phyloP scores from a whole-genome alignment of 106 monocot species.

The Dendrobium nobile region DNA sequence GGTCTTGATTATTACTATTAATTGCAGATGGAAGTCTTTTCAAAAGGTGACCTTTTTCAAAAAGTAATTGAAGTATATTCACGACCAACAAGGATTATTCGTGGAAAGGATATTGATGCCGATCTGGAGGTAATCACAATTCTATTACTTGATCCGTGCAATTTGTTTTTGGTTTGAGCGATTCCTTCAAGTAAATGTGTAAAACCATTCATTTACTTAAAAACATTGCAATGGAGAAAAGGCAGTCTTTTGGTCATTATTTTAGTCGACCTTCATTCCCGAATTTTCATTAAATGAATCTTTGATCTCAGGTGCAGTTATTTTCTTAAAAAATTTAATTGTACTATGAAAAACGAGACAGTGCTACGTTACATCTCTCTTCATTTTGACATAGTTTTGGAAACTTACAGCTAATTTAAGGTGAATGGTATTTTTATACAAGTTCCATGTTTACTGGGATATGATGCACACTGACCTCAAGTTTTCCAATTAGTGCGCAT shows the following conservation, averaged over 20 bases:
- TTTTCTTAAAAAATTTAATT: too few relatives aligned
- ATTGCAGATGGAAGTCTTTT: conserved; percentile 76
- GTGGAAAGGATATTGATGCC: conserved; percentile 64
- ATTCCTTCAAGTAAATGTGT: not conserved
- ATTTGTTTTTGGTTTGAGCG: not conserved
- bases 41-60: conserved; percentile 45
- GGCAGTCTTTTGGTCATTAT: not conserved
- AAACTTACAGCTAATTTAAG: too few relatives aligned
- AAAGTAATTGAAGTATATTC: conserved; percentile 90
- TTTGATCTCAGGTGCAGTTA: too few relatives aligned
- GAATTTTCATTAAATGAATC: not conserved
- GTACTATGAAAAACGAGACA: too few relatives aligned
- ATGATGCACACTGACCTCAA: too few relatives aligned
- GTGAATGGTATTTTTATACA: too few relatives aligned
- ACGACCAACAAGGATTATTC: conserved; percentile 85
- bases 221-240: not conserved
- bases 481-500: too few relatives aligned
- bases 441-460: too few relatives aligned
- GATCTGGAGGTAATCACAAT: conserved; percentile 47
- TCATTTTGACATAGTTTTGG: too few relatives aligned
- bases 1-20: not conserved
- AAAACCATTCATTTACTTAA: not conserved
- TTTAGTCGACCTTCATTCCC: not conserved
- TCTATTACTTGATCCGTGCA: not conserved
- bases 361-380: too few relatives aligned